These are phyloP conservation scores for Delitschia confertaspora DNA, from an alignment of 495 filamentous ascomycete species.

Conservation along the genomic window DNA sequence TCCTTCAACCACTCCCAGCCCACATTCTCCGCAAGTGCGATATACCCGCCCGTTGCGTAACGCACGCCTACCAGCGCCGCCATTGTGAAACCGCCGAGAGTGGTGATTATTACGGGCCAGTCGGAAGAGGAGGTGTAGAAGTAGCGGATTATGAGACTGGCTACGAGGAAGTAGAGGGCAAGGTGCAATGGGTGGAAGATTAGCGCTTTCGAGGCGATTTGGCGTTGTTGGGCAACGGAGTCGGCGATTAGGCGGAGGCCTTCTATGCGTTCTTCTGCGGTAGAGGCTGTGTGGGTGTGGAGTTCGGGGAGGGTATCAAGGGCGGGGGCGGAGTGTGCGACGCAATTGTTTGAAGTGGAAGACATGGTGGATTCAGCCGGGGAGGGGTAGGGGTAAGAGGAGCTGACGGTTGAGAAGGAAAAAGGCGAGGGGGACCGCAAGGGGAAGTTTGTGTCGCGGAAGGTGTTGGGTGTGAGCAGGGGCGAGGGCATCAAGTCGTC, in stretches of 20 bases:
- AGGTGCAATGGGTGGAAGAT: slow-evolving; percentile 45
- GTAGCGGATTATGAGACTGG: slow-evolving; percentile 35
- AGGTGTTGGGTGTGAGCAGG: slow-evolving; percentile 28
- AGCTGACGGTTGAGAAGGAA: slow-evolving; percentile 27
- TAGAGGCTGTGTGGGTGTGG: slow-evolving; percentile 28
- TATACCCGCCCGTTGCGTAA: slow-evolving; percentile 40
- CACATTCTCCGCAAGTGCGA: slow-evolving; percentile 45
- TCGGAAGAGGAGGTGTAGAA: slow-evolving; percentile 31
- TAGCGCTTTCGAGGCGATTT: slow-evolving; percentile 43
- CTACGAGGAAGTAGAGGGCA: slow-evolving; percentile 30
- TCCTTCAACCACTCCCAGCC: slow-evolving; percentile 42
- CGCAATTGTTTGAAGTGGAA: neutral
- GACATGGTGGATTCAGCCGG: slow-evolving; percentile 20
- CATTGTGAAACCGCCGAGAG: slow-evolving; percentile 41
- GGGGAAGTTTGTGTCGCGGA: slow-evolving; percentile 13
- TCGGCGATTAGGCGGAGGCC: slow-evolving; percentile 63
- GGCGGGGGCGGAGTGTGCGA: slow-evolving; percentile 2
- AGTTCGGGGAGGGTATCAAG: slow-evolving; percentile 26
- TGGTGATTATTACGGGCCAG: slow-evolving; percentile 35
- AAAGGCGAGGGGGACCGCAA: slow-evolving; percentile 30
- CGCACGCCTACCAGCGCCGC: slow-evolving; percentile 37
- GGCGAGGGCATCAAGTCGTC: slow-evolving; percentile 33
- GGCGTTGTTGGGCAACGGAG: slow-evolving; percentile 56
- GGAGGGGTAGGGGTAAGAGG: slow-evolving; percentile 23
- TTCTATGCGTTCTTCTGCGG: slow-evolving; percentile 51